A percentile compares a stretch with the other conserved stretches of the same genome.
These are phyloP conservation scores for Aspergillus fructus DNA, from an alignment of 2,329 filamentous ascomycete species.

Conservation along the genomic window DNA sequence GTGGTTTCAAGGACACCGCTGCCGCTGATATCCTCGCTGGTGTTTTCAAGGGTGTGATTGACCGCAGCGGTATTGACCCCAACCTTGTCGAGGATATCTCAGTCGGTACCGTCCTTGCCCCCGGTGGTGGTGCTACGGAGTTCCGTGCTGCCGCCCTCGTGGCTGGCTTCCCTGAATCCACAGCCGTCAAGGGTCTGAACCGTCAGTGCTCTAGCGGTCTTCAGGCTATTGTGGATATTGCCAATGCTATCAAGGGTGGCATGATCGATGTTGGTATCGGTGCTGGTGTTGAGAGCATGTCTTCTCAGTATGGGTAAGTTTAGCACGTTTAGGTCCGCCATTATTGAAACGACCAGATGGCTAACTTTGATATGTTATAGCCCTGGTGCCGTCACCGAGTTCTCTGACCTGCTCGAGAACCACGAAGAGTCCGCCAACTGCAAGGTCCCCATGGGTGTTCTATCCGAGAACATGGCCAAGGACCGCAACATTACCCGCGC, in stretches of 20 bases:
- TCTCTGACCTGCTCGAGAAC: constrained; percentile 82
- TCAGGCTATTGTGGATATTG: constrained; percentile 89
- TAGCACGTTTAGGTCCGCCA: constrained; percentile 11
- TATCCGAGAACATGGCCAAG: constrained; percentile 94
- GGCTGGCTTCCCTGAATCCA: constrained; percentile 82
- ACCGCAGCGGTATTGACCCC: constrained; percentile 86
- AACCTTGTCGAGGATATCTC: constrained; percentile 85
- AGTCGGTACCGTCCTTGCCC: constrained; percentile 86
- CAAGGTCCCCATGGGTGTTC: constrained; percentile 93
- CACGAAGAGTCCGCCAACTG: constrained; percentile 86
- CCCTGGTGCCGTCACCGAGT: constrained; percentile 83
- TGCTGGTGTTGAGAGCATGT: constrained; percentile 97
- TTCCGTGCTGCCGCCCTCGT: constrained; percentile 90
- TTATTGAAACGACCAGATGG: not conserved
- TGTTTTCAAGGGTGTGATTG: constrained; percentile 76
- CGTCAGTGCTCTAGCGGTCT: constrained; percentile 92
- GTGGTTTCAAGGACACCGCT: constrained; percentile 91
- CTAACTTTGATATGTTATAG: constrained; percentile 38
- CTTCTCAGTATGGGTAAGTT: constrained; percentile 77
- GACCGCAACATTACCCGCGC: constrained; percentile 70
- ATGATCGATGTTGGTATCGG: constrained; percentile 97
- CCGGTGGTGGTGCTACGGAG: constrained; percentile 92
- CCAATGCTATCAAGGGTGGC: constrained; percentile 83
- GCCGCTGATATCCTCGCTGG: constrained; percentile 83
- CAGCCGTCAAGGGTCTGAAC: constrained; percentile 86